phyloP scores from a whole-genome alignment of 495 filamentous ascomycete species.

The Talaromyces ruber region DNA sequence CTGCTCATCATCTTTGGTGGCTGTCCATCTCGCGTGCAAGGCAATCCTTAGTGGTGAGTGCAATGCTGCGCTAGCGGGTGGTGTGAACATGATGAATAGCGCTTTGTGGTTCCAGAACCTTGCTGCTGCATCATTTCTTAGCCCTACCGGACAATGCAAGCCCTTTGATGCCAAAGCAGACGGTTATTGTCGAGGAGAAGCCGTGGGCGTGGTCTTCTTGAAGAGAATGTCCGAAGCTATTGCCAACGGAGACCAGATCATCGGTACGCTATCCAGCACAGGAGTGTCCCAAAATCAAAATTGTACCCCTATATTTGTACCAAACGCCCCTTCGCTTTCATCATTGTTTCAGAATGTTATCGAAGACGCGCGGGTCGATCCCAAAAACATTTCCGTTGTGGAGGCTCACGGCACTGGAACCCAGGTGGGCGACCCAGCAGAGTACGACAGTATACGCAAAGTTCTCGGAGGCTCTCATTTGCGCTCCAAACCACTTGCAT shows the following conservation, averaged over 20 bases:
- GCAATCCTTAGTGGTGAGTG: conserved; percentile 30
- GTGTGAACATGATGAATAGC: conserved; percentile 33
- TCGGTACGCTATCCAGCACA: conserved; percentile 53
- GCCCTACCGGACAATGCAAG: conserved; percentile 46
- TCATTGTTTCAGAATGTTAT: conserved; percentile 48
- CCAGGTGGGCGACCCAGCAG: conserved; percentile 60
- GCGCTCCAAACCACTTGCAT: conserved; percentile 9
- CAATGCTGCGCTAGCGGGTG: conserved; percentile 28
- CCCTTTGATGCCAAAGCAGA: conserved; percentile 64
- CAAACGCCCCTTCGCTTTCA: conserved; percentile 54
- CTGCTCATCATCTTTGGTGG: conserved; percentile 35
- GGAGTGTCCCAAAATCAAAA: conserved; percentile 61
- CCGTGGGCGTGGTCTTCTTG: conserved; percentile 53
- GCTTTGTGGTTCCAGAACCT: conserved; percentile 27
- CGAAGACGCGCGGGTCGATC: conserved; percentile 46
- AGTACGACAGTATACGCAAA: conserved; percentile 35
- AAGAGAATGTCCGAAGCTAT: conserved; percentile 57
- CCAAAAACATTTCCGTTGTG: conserved; percentile 57
- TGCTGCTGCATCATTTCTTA: conserved; percentile 27
- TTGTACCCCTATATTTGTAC: conserved; percentile 61
- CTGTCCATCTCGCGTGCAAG: conserved; percentile 30
- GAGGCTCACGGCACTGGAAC: conserved; percentile 78
- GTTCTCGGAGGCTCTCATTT: conserved; percentile 19
- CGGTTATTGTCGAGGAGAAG: conserved; percentile 68
- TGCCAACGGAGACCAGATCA: conserved; percentile 51